A percentile compares a stretch with the other conserved stretches of the same genome.
These are phyloP conservation scores for Yamadazyma laniorum DNA, from an alignment of 805 yeast genomes.

Conservation along the genomic window DNA sequence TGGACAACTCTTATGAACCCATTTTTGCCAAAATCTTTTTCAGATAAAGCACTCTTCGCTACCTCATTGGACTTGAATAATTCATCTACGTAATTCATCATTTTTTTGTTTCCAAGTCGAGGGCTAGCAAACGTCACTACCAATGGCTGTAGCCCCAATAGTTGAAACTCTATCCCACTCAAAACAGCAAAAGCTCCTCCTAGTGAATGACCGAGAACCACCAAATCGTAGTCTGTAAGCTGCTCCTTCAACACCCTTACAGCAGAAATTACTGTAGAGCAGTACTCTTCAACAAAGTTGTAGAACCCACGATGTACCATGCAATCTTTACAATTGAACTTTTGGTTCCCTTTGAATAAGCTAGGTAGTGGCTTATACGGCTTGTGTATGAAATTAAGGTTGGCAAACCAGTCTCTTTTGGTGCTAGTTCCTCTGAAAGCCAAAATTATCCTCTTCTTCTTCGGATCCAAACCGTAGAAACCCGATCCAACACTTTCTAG, in stretches of 20 bases:
- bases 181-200: conserved; percentile 71
- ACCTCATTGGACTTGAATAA: conserved; percentile 42
- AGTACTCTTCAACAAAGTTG: conserved; percentile 42
- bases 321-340: conserved; percentile 47
- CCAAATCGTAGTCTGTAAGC: conserved; percentile 49
- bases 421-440: conserved; percentile 66
- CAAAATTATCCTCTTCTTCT: conserved; percentile 41
- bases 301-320: conserved; percentile 66
- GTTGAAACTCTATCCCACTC: conserved; percentile 58
- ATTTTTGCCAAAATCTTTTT: conserved; percentile 21
- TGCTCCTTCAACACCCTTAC: conserved; percentile 32
- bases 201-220: conserved; percentile 71
- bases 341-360: conserved; percentile 1
- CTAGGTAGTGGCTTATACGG: conserved; percentile 46
- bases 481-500: conserved; percentile 54
- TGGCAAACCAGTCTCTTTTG: conserved; percentile 59
- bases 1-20: conserved; percentile 59
- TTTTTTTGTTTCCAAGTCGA: conserved; percentile 53
- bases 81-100: conserved; percentile 52
- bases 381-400: conserved; percentile 49
- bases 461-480: conserved; percentile 49
- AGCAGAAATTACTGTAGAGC: conserved; percentile 33
- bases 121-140: conserved; percentile 68
- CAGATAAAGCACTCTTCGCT: conserved; percentile 16
- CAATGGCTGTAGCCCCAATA: conserved; percentile 53